Base-by-base conservation (phyloP, 2,329 filamentous ascomycete species). In the Hansfordia pulvinata region DNA sequence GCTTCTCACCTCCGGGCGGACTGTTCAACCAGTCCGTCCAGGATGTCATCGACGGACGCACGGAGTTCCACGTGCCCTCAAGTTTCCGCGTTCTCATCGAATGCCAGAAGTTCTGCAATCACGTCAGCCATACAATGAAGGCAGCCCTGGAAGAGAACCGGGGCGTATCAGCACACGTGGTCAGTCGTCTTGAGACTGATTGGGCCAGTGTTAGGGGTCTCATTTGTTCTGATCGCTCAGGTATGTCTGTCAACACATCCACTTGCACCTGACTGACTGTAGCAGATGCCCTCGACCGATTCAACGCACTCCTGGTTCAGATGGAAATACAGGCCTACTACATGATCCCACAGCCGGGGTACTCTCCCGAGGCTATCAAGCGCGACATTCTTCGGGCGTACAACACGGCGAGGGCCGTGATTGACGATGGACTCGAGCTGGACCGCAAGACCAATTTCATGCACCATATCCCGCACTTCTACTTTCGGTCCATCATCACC, bases 271-370 rank as follows among this genome's bases (percentile, higher is more conserved):
- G 19, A 20, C 39, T 42, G 26, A 44, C 23, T 19, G 4, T 6
- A 10, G 10, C 3, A 37, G 35, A 63, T 28, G 62, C 65, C 20
- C 42, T 62, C 13, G 58, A 62, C 27, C 50, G 55, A 10, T 63
- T 68, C 37, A 59, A 61, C 25, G 44, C 63, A 7, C 42, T 68
- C 4, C 51, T 62, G 1, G 57, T 62, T 2, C 53, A 60, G 13
- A 52, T 67, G n/a, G 64, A 70, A 30, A 54, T 69, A 7, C 64
- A 70, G 34, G 45, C 51, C 2, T 67, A 60, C 43, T 68, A 68
- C 46, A 60, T 69, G 36, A 51, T 58, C 34, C 59, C 58, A 3
- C 49, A 53, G 1, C 50, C 55, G 2, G 51, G 49, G 11, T 48
- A 47, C 32, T 50, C 42, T 34, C 41, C 43, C 2, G 53, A 52